Percentiles rank a stretch among this genome's conserved stretches.
Evolutionary conservation across 192 early-diverging fungal species (phyloP).

Genomic region (Spinellus fusiger): DNA sequence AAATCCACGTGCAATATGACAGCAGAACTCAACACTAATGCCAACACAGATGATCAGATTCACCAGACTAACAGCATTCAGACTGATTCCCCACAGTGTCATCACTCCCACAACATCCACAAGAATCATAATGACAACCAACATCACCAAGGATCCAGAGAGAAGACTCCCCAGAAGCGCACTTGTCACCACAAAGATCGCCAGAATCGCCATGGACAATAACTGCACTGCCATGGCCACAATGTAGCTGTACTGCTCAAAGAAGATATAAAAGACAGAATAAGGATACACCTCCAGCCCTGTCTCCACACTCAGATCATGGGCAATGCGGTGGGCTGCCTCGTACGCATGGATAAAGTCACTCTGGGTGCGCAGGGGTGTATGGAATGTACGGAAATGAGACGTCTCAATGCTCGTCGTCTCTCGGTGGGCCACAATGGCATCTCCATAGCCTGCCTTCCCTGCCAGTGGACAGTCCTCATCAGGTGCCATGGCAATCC

Average conservation of each 20-base stretch:
- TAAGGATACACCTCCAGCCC: constrained; percentile 52
- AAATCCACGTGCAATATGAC: constrained; percentile 55
- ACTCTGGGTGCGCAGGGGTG: constrained; percentile 48
- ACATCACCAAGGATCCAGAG: constrained; percentile 46
- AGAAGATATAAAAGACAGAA: constrained; percentile 62
- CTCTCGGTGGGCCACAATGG: constrained; percentile 37
- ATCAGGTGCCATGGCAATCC: constrained; percentile 43
- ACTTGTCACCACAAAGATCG: constrained; percentile 49
- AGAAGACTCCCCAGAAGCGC: constrained; percentile 44
- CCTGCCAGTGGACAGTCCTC: constrained; percentile 57
- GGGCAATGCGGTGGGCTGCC: constrained; percentile 52
- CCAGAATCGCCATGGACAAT: constrained; percentile 40
- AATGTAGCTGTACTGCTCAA: constrained; percentile 60
- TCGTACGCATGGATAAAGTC: constrained; percentile 54
- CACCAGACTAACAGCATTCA: constrained; percentile 60
- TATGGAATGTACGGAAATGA: constrained; percentile 57
- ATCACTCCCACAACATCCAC: constrained; percentile 50
- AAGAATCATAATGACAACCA: constrained; percentile 54
- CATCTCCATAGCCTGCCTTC: constrained; percentile 59
- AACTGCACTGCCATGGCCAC: constrained; percentile 42
- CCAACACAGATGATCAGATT: constrained; percentile 63
- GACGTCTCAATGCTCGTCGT: constrained; percentile 40
- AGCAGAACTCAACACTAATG: constrained; percentile 65
- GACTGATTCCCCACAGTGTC: constrained; percentile 47
- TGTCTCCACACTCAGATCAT: constrained; percentile 33